Base-by-base conservation (phyloP, 345 rosid genomes). In the Zanthoxylum bungeanum region DNA sequence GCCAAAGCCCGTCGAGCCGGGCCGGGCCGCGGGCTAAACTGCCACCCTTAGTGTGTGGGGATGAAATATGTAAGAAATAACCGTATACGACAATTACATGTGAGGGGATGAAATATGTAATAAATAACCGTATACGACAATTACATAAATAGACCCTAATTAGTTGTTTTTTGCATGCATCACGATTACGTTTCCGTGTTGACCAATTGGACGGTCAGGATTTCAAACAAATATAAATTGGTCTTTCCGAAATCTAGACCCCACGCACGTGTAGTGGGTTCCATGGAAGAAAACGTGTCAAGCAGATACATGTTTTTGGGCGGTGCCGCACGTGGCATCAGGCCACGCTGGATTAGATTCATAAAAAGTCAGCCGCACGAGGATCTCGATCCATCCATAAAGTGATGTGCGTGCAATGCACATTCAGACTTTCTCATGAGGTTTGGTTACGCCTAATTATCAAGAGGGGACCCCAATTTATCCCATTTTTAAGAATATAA, bases 311-410 rank as follows among this genome's bases (percentile, higher is more conserved):
- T 40, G n/a, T n/a, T 66, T n/a, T 5, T 19, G 51, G 68, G 52
- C 12, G 4, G 68, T 34, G 68, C 34, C 10, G 58, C 58, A 66
- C 58, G 70, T 33, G 59, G 31, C 58, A 49, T 42, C 58, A 11
- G 28, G 9, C 0, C 19, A 8, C 17, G 21, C 39, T 1, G 21
- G 7, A 4, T 30, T 66, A 1, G 9, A 12, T 67, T 22, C 47
- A 10, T 31, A 5, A 49, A 52, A 36, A 22, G 34, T 34, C 71
- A 31, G 70, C 70, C 44, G 60, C 60, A 67, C 70, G 59, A 34
- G 60, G 12, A 36, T 37, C 17, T 36, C 39, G 39, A 19, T 42
- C 19, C 21, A 37, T 11, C 7, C 4, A 16, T 28, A 25, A n/a
- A 21, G n/a, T 0, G 37, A 30, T 49, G 24, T 49, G 40, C 42